Evolutionary conservation across 2,329 filamentous ascomycete genomes (phyloP).

Genomic region (Monilinia aucupariae): DNA sequence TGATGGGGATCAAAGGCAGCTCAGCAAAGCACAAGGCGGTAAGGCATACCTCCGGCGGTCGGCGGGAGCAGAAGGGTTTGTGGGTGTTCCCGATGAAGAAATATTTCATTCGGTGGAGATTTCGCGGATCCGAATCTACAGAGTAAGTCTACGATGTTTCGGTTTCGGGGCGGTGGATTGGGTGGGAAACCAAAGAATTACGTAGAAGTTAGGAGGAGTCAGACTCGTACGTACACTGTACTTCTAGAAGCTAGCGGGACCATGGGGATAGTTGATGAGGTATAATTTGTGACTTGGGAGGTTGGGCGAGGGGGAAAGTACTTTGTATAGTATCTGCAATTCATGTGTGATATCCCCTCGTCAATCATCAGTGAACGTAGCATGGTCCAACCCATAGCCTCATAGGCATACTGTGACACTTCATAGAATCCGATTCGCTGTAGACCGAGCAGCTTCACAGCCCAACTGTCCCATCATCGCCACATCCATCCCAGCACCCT

Average conservation of each 20-base stretch:
- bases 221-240: background rate
- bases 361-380: no score
- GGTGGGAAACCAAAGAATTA: background rate
- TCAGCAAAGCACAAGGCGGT: background rate
- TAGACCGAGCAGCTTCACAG: background rate
- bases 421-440: background rate
- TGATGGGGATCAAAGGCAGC: background rate
- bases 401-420: no score
- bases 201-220: background rate
- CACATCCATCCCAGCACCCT: background rate
- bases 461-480: background rate
- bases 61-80: background rate
- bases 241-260: slow-evolving; percentile 1
- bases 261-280: background rate
- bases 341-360: background rate
- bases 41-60: background rate
- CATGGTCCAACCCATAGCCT: background rate
- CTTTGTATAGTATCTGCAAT: background rate
- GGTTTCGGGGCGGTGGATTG: slow-evolving; percentile 1
- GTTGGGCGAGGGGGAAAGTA: background rate
- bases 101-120: background rate
- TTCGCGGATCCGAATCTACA: background rate
- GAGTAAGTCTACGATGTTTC: background rate
- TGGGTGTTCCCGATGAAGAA: background rate
- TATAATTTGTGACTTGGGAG: background rate